Evolutionary conservation across 2,329 filamentous ascomycete species (phyloP), one percentile per base, ranked within the genome.

Genomic region (Teratosphaeria pseudoeucalypti): DNA sequence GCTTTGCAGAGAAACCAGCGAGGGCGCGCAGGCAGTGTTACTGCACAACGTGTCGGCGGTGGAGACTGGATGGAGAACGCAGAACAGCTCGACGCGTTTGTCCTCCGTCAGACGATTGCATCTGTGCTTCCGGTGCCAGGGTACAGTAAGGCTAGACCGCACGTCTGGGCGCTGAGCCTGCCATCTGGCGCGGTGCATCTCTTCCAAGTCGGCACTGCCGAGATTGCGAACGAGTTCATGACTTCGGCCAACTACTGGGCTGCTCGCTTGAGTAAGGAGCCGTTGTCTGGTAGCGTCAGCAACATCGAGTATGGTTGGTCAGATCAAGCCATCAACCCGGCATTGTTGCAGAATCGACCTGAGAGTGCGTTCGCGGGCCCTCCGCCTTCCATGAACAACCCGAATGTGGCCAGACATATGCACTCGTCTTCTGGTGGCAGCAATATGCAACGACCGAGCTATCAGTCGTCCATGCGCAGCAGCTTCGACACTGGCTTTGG

Each of bases 41-140:
- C 78, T 10, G 85, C 84, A 12, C 83, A 86, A 32, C 82, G 88
- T 6, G 94, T 97, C 2, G 94, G 94, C 65, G 94, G 94, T 62
- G 94, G 94, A 27, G 97, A 99, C 73, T 99, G 94, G 94, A 92
- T 92, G 73, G 92, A 96, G 66, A 97, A 95, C 70, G 94, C 94
- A 5, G 91, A 95, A 64, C 90, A 86, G 64, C 80, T 96, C 10
- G 92, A 90, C 67, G 88, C 87, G 23, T 97, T 96, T 73, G 85
- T 88, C 52, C 83, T 99, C 7, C 85, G 92, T 23, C 92, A 97
- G 72, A 95, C 92, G 0, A 88, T 97, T 64, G 94, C 94, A 11
- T 96, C 90, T 59, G 85, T 88, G 0, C 82, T 99, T 14, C 94
- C 94, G 9, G 83, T 91, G 0, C 92, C 94, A 0, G 94, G 94